Evolutionary conservation across 2,329 filamentous ascomycete species (phyloP).

Genomic region (Lecanosticta acicola): DNA sequence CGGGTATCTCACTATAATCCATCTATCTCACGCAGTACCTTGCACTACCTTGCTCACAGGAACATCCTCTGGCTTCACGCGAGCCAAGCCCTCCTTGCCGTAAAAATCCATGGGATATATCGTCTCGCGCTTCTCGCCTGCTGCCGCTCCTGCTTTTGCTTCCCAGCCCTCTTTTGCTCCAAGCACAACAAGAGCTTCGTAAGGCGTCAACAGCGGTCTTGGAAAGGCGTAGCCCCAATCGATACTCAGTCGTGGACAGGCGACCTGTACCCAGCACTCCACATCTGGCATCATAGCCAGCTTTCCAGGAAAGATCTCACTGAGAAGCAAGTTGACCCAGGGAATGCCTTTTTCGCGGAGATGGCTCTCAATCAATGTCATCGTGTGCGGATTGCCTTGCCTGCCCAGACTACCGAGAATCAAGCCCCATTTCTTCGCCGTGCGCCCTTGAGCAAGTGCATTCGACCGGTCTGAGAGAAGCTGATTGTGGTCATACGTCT

Average conservation of each 20-base stretch:
- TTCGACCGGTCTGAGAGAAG: constrained; percentile 75
- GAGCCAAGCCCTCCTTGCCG: constrained; percentile 80
- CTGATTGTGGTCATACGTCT: constrained; percentile 85
- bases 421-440: constrained; percentile 84
- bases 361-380: constrained; percentile 76
- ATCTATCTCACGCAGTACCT: not conserved
- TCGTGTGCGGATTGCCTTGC: constrained; percentile 91
- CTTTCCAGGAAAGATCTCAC: constrained; percentile 95
- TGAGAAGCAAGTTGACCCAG: constrained; percentile 78
- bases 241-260: constrained; percentile 92
- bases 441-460: constrained; percentile 70
- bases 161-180: constrained; percentile 68
- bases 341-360: constrained; percentile 67
- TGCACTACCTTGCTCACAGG: constrained; percentile 8
- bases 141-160: constrained; percentile 15
- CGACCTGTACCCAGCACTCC: constrained; percentile 97
- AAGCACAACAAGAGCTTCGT: constrained; percentile 88
- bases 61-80: constrained; percentile 53
- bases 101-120: constrained; percentile 98
- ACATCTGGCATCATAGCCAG: constrained; percentile 87
- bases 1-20: not conserved
- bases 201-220: constrained; percentile 80
- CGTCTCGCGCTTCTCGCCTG: constrained; percentile 16
- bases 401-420: constrained; percentile 88
- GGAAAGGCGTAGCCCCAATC: constrained; percentile 98